Conservation (phyloP, 2,329 filamentous ascomycete species). For the Daldinia sp. region DNA sequence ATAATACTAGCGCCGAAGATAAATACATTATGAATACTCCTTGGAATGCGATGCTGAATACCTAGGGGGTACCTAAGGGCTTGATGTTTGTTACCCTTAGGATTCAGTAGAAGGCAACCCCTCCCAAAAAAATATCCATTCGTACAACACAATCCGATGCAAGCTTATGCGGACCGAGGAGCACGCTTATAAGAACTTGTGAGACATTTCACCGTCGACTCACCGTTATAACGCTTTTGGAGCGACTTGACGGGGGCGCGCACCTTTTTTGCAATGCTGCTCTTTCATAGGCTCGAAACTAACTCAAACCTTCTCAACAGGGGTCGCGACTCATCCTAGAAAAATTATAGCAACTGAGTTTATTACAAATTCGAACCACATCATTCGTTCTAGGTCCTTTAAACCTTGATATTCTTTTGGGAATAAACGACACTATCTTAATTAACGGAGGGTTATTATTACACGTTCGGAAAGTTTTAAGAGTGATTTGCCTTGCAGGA, state of each 20-base stretch:
- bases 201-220: not conserved
- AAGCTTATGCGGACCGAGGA: not conserved
- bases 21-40: not conserved
- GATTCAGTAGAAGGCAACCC: not conserved
- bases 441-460: not conserved
- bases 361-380: not conserved
- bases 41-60: not conserved
- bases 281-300: conserved; percentile 22
- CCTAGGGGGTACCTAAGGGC: not conserved
- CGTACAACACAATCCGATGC: conserved; percentile 1
- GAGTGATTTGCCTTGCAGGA: no score
- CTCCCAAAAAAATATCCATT: conserved; percentile 2
- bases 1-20: not conserved
- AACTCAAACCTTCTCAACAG: conserved; percentile 21
- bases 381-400: not conserved
- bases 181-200: not conserved
- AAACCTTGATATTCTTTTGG: not conserved
- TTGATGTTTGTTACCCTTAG: not conserved
- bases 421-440: not conserved
- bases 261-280: not conserved
- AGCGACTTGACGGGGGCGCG: not conserved
- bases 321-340: not conserved
- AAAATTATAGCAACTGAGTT: no score
- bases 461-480: not conserved
- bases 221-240: not conserved